Conservation (phyloP, 306 rosid genomes). For the Senna tora region DNA sequence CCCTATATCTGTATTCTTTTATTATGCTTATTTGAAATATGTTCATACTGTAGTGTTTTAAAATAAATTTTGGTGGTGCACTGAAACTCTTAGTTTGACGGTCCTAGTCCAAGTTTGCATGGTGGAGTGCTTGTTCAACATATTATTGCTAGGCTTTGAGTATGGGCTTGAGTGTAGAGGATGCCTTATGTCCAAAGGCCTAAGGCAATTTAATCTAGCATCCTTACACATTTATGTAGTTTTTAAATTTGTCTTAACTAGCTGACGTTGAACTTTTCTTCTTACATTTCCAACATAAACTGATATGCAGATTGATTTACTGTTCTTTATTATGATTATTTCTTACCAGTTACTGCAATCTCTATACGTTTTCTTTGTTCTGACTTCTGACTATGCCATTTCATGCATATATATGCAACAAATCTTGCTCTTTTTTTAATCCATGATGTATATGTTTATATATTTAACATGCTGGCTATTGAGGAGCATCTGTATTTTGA, state of each 20-base stretch:
- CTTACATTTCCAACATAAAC: too few relatives aligned
- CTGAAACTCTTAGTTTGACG: too few relatives aligned
- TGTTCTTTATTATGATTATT: slow-evolving; percentile 9
- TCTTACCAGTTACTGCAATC: background rate
- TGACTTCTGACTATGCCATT: background rate
- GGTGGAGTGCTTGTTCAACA: too few relatives aligned
- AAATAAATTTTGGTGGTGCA: background rate
- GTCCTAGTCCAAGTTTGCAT: too few relatives aligned
- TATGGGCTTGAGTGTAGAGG: too few relatives aligned
- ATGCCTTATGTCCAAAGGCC: too few relatives aligned
- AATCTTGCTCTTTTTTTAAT: background rate
- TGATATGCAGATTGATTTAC: background rate
- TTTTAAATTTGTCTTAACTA: too few relatives aligned
- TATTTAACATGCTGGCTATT: slow-evolving; percentile 29
- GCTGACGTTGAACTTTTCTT: too few relatives aligned
- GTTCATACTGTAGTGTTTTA: background rate
- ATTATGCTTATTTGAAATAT: background rate
- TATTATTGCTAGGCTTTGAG: too few relatives aligned
- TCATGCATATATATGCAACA: background rate
- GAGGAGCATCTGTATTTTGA: slow-evolving; percentile 28
- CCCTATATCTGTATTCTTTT: background rate
- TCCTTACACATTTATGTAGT: too few relatives aligned
- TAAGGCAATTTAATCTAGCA: too few relatives aligned
- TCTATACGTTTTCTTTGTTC: background rate
- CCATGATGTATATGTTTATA: background rate